These are phyloP conservation scores for Prorocentrum cordatum DNA, from an alignment of 169 alveolate species.

Conservation along the genomic window DNA sequence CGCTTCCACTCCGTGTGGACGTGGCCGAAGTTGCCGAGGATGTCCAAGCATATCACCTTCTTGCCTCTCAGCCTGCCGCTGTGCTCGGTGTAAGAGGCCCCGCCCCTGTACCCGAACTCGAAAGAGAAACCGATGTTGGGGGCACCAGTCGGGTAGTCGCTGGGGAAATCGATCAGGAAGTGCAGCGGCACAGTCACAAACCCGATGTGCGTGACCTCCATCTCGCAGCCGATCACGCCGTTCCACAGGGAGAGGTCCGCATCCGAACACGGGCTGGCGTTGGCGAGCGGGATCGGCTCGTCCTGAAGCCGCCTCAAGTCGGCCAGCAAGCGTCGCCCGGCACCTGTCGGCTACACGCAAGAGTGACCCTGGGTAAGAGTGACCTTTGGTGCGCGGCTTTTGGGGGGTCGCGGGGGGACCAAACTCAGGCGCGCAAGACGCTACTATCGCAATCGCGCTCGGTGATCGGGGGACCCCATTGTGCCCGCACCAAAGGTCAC, in stretches of 20 bases:
- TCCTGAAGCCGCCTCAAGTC: constrained; percentile 24
- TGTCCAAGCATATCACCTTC: constrained; percentile 37
- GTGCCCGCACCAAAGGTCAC: too few species aligned
- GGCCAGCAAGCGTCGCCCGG: constrained; percentile 15
- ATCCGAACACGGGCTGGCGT: constrained; percentile 19
- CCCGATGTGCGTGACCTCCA: constrained; percentile 36
- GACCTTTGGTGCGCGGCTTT: too few species aligned
- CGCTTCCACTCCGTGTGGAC: constrained; percentile 58
- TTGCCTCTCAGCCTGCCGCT: constrained; percentile 18
- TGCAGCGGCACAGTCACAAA: constrained; percentile 29
- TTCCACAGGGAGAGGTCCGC: constrained; percentile 26
- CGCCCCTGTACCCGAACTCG: constrained; percentile 26
- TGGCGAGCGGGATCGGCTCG: constrained; percentile 41
- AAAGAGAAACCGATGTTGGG: constrained; percentile 60
- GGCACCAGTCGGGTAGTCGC: constrained; percentile 25
- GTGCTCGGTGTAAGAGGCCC: neutral
- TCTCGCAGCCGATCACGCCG: constrained; percentile 18
- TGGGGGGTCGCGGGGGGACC: too few species aligned
- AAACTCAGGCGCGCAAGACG: too few species aligned
- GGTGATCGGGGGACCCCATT: too few species aligned
- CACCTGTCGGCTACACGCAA: too few species aligned
- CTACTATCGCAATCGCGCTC: too few species aligned
- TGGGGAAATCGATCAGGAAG: constrained; percentile 32
- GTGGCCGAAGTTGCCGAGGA: constrained; percentile 25
- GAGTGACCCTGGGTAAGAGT: too few species aligned